Percentiles rank a stretch among this genome's conserved stretches.
Conservation (phyloP, 2,329 filamentous ascomycete genomes). For the Aureobasidium sp. region DNA sequence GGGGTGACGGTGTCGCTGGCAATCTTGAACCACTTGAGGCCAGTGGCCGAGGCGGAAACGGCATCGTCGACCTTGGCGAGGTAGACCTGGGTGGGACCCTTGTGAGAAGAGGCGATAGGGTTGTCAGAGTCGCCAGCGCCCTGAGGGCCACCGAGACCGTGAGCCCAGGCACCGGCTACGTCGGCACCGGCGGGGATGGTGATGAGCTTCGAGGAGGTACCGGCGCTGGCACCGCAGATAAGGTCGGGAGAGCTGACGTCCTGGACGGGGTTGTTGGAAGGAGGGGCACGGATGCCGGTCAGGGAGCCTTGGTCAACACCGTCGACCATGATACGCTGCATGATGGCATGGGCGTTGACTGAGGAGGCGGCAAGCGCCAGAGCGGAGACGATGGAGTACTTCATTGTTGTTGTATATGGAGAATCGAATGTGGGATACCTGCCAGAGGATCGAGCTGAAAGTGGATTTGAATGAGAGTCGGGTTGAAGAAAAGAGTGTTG, state of each 20-base stretch:
- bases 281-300: conserved; percentile 39
- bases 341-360: conserved; percentile 20
- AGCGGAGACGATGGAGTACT: conserved; percentile 24
- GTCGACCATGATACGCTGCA: conserved; percentile 33
- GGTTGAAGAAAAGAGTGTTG: not conserved
- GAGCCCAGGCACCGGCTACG: conserved; percentile 16
- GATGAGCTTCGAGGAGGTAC: conserved; percentile 18
- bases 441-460: not conserved
- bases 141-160: conserved; percentile 13
- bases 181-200: conserved; percentile 8
- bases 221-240: conserved; percentile 28
- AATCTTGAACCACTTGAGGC: conserved; percentile 44
- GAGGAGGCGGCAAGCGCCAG: conserved; percentile 23
- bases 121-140: conserved; percentile 14
- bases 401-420: conserved; percentile 5
- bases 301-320: conserved; percentile 35
- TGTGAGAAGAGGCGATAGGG: conserved; percentile 17
- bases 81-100: conserved; percentile 19
- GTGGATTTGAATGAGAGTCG: conserved; percentile 8
- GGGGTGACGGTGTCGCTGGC: conserved; percentile 41
- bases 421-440: not conserved
- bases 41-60: conserved; percentile 35
- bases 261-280: conserved; percentile 28
- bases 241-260: conserved; percentile 28
- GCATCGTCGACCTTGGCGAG: conserved; percentile 37